phyloP scores from a whole-genome alignment of 345 rosid species.

The Pelargonium nanum region DNA sequence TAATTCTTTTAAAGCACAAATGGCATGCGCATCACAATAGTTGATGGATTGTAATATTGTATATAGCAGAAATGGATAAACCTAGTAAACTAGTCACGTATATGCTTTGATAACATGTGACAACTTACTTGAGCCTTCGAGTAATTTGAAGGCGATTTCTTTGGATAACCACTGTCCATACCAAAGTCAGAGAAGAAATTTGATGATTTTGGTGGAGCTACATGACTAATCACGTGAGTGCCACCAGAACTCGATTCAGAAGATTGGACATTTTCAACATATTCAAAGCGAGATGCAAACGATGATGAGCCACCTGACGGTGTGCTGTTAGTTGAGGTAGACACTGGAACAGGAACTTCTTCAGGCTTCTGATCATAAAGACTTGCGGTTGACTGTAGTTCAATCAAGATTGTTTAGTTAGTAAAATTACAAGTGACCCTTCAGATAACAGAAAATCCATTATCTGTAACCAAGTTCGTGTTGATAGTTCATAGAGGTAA shows the following conservation, averaged over 20 bases:
- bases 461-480: too few species aligned
- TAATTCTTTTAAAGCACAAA: too few species aligned
- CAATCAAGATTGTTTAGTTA: conserved; percentile 3
- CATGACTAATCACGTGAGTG: conserved; percentile 72
- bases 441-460: conserved; percentile 1
- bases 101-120: neutral
- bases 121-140: conserved; percentile 58
- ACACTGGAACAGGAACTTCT: conserved; percentile 53
- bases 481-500: neutral
- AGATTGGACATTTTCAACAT: conserved; percentile 54
- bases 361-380: conserved; percentile 98
- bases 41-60: neutral
- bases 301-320: conserved; percentile 47
- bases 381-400: conserved; percentile 62
- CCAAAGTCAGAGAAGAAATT: conserved; percentile 86
- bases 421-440: conserved; percentile 1
- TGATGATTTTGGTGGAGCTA: conserved; percentile 86
- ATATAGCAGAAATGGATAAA: neutral
- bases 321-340: conserved; percentile 39
- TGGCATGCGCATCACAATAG: neutral
- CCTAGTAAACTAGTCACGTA: neutral
- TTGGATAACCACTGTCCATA: conserved; percentile 63
- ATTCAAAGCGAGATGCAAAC: conserved; percentile 84
- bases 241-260: conserved; percentile 43
- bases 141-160: conserved; percentile 49